Base-by-base conservation (phyloP, 257 asterid species). In the Thymus mandschuricus region DNA sequence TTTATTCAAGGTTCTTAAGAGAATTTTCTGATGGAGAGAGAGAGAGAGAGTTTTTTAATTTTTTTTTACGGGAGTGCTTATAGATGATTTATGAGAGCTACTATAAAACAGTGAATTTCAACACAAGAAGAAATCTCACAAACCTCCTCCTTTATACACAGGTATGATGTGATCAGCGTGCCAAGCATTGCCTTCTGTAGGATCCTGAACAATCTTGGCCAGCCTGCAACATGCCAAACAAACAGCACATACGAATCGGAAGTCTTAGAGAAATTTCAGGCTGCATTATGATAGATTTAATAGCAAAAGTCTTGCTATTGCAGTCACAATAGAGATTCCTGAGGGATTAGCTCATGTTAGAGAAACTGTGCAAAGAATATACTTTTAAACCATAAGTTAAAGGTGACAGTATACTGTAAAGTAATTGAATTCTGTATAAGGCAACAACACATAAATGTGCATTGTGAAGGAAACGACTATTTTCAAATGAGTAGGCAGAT, bases 141-240 rank as follows among this genome's bases (percentile, higher is more conserved):
- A 76, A 91, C 99, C 99, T 86, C 99, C 99, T 66, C 99, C 99
- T 72, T 66, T 85, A 66, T 83, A 89, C 61, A 94, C 99, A 68
- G 98, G 93, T 79, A 89, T 76, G 48, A 94, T 87, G 83, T 94
- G 99, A 81, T 94, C 99, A 1, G 98, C 99, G 75, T 94, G 99
- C 99, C 99, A 94, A 69, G 99, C 93, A 80, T 91, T 89, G 78
- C 99, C 99, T 75, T 88, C 96, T 6, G 72, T 56, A 54, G 99
- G 97, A 48, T 87, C 94, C 38, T 78, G 75, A 78, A 86, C 89
- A 78, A 94, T 95, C 86, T 84, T 91, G 58, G 80, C 78, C 64
- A 91, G 76, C 66, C 99, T 94, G 85, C 79, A 82, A 59, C 62
- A 65, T n/a, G 61, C 34, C 77, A 77, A 73, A 64, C 48, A 64